phyloP scores from a whole-genome alignment of 1,139 yeast species.

The Pichia sp. region DNA sequence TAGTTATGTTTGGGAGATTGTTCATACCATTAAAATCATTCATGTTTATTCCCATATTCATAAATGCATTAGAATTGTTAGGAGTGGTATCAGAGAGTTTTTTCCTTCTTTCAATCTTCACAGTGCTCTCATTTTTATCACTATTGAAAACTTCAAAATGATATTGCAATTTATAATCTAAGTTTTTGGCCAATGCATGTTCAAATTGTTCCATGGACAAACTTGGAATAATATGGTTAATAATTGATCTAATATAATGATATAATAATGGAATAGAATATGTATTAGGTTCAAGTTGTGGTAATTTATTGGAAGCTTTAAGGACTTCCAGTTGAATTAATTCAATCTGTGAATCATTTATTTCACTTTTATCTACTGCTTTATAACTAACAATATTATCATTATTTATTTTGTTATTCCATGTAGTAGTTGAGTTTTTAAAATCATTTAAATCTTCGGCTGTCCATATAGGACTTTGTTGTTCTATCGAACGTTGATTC shows the following conservation, averaged over 20 bases:
- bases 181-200: constrained; percentile 24
- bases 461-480: constrained; percentile 16
- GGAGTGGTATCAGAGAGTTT: background rate
- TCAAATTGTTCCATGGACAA: constrained; percentile 42
- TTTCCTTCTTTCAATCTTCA: constrained; percentile 29
- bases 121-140: constrained; percentile 37
- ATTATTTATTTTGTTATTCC: background rate
- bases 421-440: background rate
- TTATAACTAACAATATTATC: background rate
- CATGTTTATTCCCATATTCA: constrained; percentile 1
- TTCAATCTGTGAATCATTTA: constrained; percentile 16
- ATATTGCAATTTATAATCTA: constrained; percentile 30
- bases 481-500: background rate
- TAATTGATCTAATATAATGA: constrained; percentile 20
- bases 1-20: background rate
- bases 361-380: constrained; percentile 34
- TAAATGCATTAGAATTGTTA: background rate
- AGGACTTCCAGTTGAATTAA: constrained; percentile 25
- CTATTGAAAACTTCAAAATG: constrained; percentile 40
- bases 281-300: constrained; percentile 14
- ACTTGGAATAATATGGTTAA: constrained; percentile 14
- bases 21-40: too few species aligned
- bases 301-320: constrained; percentile 18
- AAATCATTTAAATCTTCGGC: background rate
- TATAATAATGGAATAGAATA: constrained; percentile 22